Evolutionary conservation across 768 basidiomycete genomes (phyloP).

Genomic region (Vishniacozyma victoriae): DNA sequence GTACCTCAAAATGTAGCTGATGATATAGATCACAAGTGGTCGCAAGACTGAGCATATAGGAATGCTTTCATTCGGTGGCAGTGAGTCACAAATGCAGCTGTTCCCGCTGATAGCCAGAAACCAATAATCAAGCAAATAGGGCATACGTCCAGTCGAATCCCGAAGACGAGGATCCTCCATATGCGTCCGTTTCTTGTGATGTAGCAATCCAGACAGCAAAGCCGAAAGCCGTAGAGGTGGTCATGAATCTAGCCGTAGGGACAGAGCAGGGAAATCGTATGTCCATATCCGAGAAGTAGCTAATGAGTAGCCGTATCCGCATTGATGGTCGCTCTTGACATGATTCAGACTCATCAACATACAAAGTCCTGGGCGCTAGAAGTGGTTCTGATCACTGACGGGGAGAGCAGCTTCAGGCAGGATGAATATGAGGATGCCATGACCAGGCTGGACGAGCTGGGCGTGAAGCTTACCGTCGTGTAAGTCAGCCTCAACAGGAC

Average conservation of each 20-base stretch:
- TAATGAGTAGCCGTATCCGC: conserved; percentile 65
- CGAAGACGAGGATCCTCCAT: conserved; percentile 37
- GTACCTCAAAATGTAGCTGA: not conserved
- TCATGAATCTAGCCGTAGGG: conserved; percentile 40
- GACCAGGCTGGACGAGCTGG: conserved; percentile 58
- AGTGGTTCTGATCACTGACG: conserved; percentile 78
- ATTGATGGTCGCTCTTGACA: conserved; percentile 77
- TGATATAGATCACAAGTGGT: conserved; percentile 73
- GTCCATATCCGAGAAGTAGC: conserved; percentile 4
- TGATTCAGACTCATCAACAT: conserved; percentile 61
- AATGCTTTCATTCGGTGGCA: conserved; percentile 80
- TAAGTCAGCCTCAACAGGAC: conserved; percentile 46
- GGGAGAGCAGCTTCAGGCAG: conserved; percentile 51
- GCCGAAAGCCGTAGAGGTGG: conserved; percentile 40
- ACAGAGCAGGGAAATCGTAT: conserved; percentile 42
- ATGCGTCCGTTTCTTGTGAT: conserved; percentile 32
- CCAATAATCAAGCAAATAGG: conserved; percentile 43
- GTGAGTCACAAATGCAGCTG: conserved; percentile 47
- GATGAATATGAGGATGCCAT: conserved; percentile 48
- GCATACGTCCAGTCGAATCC: conserved; percentile 30
- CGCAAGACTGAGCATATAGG: conserved; percentile 92
- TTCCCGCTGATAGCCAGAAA: conserved; percentile 22
- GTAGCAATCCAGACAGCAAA: conserved; percentile 42
- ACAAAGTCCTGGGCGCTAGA: conserved; percentile 81
- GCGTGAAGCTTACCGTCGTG: conserved; percentile 66